A percentile compares a stretch with the other conserved stretches of the same genome.
Conservation (phyloP, 805 yeast species). For the Candida nitratophila region DNA sequence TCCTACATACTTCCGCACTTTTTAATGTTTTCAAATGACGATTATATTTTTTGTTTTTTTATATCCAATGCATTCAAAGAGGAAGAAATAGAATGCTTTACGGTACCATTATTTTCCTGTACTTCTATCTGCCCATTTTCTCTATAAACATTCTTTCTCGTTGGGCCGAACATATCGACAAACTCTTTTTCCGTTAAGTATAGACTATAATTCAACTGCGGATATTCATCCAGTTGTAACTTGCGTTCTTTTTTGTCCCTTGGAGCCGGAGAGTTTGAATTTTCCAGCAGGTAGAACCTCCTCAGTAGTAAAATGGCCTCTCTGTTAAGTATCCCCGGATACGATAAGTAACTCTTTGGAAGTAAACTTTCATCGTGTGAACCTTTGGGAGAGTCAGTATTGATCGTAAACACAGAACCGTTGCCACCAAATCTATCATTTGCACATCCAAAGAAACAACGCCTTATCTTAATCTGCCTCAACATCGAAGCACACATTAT, state of each 20-base stretch:
- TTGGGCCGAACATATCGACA: slow-evolving; percentile 39
- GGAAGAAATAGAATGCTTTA: not conserved
- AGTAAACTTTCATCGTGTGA: not conserved
- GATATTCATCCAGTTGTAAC: slow-evolving; percentile 50
- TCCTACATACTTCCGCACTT: too few relatives aligned
- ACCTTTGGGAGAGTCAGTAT: slow-evolving; percentile 30
- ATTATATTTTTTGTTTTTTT: too few relatives aligned
- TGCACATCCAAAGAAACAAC: slow-evolving; percentile 85
- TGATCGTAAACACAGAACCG: slow-evolving; percentile 71
- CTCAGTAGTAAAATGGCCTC: slow-evolving; percentile 82
- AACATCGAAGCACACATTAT: slow-evolving; percentile 95
- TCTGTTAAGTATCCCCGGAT: slow-evolving; percentile 72
- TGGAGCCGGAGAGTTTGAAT: slow-evolving; percentile 78
- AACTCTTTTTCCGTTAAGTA: slow-evolving; percentile 51
- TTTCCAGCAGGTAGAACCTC: slow-evolving; percentile 79
- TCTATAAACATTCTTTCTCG: slow-evolving; percentile 19
- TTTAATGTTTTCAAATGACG: too few relatives aligned
- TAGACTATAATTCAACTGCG: slow-evolving; percentile 47
- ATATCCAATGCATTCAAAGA: not conserved
- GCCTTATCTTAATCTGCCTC: slow-evolving; percentile 66
- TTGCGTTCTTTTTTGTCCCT: slow-evolving; percentile 64
- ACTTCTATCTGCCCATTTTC: slow-evolving; percentile 19
- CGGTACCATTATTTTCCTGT: not conserved
- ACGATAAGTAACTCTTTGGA: slow-evolving; percentile 39
- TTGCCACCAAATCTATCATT: slow-evolving; percentile 97